Evolutionary conservation across 2,329 filamentous ascomycete genomes (phyloP), one percentile per base, ranked within the genome.

Genomic region (Trichoderma endophyticum): DNA sequence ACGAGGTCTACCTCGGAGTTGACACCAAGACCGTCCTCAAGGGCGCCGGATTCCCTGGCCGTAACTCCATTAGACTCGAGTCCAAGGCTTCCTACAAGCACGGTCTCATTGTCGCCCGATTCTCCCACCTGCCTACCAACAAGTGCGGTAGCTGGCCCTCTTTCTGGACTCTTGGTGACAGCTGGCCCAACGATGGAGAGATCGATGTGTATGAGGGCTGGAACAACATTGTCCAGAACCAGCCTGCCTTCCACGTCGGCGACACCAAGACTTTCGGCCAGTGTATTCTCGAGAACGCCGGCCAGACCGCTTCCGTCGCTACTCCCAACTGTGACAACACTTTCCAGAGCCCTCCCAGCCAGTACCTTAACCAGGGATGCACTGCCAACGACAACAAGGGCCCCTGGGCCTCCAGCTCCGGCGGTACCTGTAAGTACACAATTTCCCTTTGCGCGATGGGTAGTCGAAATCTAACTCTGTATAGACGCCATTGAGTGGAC

Each of bases 101-200:
- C 71, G 92, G 90, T 30, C 87, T 94, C 32, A 87, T 94, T 76
- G 88, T 94, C 57, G 84, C 91, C 59, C 89, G 93, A 77, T 88
- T 94, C 74, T 84, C 83, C 15, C 91, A 94, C 76, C 89, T 94
- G 82, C 92, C 92, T 34, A 84, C 83, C 70, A 85, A 86, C 11
- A 83, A 85, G 57, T 94, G 92, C 76, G 92, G 92, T 65, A 85
- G 87, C 8, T 94, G 92, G 92, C 92, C 92, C 4, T 90, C 91
- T 82, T 86, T 91, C 80, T 88, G 86, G 86, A 83, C 85, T 68
- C 83, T 83, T 62, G 86, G 86, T 36, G 75, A 80, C 43, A 79
- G 84, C 74, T 92, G 90, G 90, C 90, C 90, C 12, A 80, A 79
- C 28, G 83, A 84, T 72, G 91, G 90, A 72, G 90, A 92, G 80